Evolutionary conservation across 805 yeast species (phyloP).

Genomic region (Starmerella cellae): DNA sequence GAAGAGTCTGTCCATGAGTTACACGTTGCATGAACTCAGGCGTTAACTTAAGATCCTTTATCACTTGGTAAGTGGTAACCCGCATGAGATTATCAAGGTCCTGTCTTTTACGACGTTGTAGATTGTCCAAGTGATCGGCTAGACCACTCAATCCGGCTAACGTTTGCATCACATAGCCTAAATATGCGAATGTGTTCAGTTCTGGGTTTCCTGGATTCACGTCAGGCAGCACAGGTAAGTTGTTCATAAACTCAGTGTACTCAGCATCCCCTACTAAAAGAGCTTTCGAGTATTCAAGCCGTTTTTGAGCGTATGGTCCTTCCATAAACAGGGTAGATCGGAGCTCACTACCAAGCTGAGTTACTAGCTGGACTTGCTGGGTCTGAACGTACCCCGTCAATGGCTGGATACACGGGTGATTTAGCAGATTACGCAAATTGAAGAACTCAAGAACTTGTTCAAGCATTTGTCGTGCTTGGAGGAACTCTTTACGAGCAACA

Average conservation of each 20-base stretch:
- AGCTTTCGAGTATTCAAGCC: background rate
- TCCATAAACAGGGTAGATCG: conserved; percentile 55
- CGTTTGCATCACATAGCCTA: conserved; percentile 41
- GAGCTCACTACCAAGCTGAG: conserved; percentile 63
- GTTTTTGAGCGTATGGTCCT: conserved; percentile 27
- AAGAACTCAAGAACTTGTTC: conserved; percentile 30
- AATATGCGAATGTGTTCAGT: conserved; percentile 40
- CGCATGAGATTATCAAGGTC: conserved; percentile 5
- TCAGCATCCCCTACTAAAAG: conserved; percentile 3
- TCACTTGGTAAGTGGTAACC: conserved; percentile 5
- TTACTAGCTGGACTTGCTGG: conserved; percentile 41
- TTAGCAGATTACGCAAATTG: conserved; percentile 24
- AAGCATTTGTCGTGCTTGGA: conserved; percentile 48
- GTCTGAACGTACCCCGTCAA: conserved; percentile 25
- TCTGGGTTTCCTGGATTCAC: conserved; percentile 17
- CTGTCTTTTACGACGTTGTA: background rate
- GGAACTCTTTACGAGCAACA: conserved; percentile 58
- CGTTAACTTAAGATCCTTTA: conserved; percentile 12
- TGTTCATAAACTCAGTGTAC: conserved; percentile 10
- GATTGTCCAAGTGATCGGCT: conserved; percentile 5
- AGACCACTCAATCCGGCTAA: conserved; percentile 36
- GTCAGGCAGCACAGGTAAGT: conserved; percentile 11
- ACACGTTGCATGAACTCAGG: conserved; percentile 4
- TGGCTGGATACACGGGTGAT: conserved; percentile 26
- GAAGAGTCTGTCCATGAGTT: conserved; percentile 8